Conservation (phyloP, 371 early-diverging fungal species). For the Apophysomyces sp. region DNA sequence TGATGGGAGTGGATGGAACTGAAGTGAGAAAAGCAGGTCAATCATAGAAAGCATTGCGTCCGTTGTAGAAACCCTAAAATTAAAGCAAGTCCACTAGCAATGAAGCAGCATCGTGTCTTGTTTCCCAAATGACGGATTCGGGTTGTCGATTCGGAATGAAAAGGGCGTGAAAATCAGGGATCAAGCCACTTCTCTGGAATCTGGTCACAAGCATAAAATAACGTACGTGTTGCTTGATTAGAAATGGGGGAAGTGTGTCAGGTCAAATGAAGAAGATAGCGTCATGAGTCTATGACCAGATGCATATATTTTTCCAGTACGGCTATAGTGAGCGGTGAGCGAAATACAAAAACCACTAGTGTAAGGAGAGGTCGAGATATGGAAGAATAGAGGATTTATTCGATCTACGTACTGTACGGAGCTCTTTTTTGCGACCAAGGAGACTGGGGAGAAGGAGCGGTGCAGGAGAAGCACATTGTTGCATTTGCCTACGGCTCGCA, state of each 20-base stretch:
- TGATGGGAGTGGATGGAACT: slow-evolving; percentile 66
- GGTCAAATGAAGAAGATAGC: no score
- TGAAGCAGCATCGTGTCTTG: background rate
- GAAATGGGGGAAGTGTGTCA: background rate
- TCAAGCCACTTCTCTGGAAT: background rate
- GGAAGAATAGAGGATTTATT: no score
- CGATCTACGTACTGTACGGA: background rate
- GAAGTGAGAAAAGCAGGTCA: background rate
- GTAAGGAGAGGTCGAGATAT: background rate
- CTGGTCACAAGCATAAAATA: background rate
- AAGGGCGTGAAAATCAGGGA: background rate
- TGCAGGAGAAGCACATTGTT: background rate
- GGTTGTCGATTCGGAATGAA: background rate
- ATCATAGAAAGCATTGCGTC: background rate
- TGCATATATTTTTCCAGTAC: background rate
- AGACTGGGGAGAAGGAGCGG: no score
- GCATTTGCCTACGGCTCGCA: background rate
- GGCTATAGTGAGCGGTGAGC: background rate
- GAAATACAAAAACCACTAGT: background rate
- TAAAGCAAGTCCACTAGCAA: background rate
- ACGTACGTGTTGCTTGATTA: background rate
- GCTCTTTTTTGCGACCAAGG: background rate
- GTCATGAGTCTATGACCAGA: no score
- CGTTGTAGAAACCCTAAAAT: background rate
- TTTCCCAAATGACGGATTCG: background rate